A percentile compares a stretch with the other conserved stretches of the same genome.
phyloP scores from a whole-genome alignment of 441 rosid genomes.

The Theobroma grandiflorum region DNA sequence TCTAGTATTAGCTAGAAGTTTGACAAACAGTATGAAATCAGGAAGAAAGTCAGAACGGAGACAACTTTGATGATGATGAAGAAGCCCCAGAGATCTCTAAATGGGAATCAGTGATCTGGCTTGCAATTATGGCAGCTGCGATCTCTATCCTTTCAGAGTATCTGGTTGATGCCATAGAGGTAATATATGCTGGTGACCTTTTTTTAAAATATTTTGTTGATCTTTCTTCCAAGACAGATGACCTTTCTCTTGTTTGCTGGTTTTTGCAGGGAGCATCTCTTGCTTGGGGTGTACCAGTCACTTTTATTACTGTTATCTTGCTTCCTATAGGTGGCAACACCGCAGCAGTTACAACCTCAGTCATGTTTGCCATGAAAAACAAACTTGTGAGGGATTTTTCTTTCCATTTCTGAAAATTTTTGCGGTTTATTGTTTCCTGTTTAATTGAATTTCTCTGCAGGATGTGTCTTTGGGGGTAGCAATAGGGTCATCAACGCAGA shows the following conservation, averaged over 20 bases:
- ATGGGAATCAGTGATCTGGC: conserved; percentile 88
- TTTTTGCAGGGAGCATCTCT: conserved; percentile 73
- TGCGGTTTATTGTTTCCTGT: conserved; percentile 15
- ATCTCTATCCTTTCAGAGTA: conserved; percentile 86
- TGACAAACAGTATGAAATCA: conserved; percentile 38
- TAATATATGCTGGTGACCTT: conserved; percentile 22
- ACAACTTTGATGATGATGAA: conserved; percentile 48
- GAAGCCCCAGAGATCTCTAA: conserved; percentile 84
- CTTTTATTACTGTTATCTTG: conserved; percentile 84
- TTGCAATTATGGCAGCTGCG: conserved; percentile 74
- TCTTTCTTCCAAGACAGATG: not conserved
- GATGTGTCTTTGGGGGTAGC: conserved; percentile 94
- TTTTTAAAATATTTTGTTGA: not conserved
- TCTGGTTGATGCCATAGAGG: conserved; percentile 88
- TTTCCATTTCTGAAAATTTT: conserved; percentile 10
- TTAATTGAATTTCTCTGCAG: conserved; percentile 43
- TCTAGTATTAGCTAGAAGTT: conserved; percentile 7
- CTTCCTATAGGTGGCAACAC: conserved; percentile 95
- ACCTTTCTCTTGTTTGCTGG: conserved; percentile 19
- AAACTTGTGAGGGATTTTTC: conserved; percentile 73
- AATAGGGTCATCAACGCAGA: conserved; percentile 93
- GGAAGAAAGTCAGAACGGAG: conserved; percentile 65
- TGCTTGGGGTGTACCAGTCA: conserved; percentile 72
- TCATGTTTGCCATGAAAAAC: conserved; percentile 96
- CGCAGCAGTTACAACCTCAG: conserved; percentile 91